Percentiles rank a stretch among this genome's conserved stretches.
Conservation (phyloP, 371 early-diverging fungal genomes). For the Zopfochytrium polystomum region DNA sequence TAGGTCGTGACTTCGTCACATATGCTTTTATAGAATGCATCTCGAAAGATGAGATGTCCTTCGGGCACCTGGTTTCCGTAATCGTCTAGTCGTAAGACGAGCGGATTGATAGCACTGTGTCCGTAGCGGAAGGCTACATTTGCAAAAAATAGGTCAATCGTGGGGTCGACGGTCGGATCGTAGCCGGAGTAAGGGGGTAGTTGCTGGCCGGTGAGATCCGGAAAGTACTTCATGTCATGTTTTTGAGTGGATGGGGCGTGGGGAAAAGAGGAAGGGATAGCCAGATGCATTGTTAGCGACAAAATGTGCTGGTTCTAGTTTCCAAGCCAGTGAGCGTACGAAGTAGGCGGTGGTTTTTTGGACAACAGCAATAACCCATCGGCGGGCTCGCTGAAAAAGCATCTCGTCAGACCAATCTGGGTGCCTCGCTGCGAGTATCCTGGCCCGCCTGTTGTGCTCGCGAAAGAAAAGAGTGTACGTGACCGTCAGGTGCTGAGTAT, state of each 20-base stretch:
- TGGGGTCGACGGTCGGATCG: conserved; percentile 27
- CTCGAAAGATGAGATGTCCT: conserved; percentile 35
- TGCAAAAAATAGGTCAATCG: conserved; percentile 31
- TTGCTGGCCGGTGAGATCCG: conserved; percentile 24
- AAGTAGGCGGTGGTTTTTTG: conserved; percentile 37
- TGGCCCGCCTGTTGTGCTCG: conserved; percentile 40
- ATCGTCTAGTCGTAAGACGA: conserved; percentile 34
- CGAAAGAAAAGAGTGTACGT: conserved; percentile 27
- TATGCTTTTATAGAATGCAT: conserved; percentile 21
- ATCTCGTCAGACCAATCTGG: conserved; percentile 32
- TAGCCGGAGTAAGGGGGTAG: conserved; percentile 33
- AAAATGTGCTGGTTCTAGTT: background rate
- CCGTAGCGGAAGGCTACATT: conserved; percentile 38
- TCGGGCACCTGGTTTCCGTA: conserved; percentile 28
- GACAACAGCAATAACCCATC: conserved; percentile 38
- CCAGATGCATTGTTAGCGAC: no score
- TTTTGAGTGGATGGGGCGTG: no score
- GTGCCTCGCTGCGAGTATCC: conserved; percentile 11
- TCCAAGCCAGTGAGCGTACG: conserved; percentile 7
- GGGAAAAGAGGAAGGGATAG: no score
- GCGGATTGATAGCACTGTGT: conserved; percentile 28
- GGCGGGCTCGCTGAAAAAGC: conserved; percentile 32
- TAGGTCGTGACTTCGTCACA: conserved; percentile 7
- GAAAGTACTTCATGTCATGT: no score
- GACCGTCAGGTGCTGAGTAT: conserved; percentile 23